Evolutionary conservation across 208 protist species (phyloP).

Genomic region (Acanthamoeba rhysodes): DNA sequence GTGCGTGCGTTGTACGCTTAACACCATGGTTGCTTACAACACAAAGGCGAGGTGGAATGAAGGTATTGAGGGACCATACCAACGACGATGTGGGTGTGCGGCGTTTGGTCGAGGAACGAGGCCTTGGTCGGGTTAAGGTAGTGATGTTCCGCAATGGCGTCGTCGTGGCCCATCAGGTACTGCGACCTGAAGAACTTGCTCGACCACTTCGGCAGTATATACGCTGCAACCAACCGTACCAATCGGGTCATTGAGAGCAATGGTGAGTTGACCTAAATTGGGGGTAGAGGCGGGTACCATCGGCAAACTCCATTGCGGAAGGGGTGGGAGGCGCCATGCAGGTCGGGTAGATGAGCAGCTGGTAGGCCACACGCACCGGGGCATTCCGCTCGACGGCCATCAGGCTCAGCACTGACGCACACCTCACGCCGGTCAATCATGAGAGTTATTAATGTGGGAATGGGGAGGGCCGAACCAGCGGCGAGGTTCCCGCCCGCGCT

Average conservation of each 20-base stretch:
- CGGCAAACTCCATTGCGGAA: background rate
- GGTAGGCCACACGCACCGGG: conserved; percentile 19
- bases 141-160: background rate
- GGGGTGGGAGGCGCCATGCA: conserved; percentile 12
- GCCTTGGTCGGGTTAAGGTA: conserved; percentile 60
- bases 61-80: background rate
- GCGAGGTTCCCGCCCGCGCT: conserved; percentile 48
- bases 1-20: background rate
- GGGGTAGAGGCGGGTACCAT: background rate
- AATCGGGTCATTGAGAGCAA: background rate
- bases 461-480: background rate
- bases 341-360: conserved; percentile 62
- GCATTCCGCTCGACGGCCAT: conserved; percentile 37
- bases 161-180: background rate
- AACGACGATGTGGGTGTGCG: conserved; percentile 31
- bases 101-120: conserved; percentile 24
- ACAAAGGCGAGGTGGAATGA: background rate
- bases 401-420: conserved; percentile 11
- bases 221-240: background rate
- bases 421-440: too few relatives aligned
- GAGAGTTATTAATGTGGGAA: too few relatives aligned
- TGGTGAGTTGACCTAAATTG: background rate
- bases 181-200: conserved; percentile 55
- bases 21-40: background rate
- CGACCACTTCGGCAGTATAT: conserved; percentile 20